Evolutionary conservation across 495 filamentous ascomycete genomes (phyloP).

Genomic region (Lasiosphaeria miniovina): DNA sequence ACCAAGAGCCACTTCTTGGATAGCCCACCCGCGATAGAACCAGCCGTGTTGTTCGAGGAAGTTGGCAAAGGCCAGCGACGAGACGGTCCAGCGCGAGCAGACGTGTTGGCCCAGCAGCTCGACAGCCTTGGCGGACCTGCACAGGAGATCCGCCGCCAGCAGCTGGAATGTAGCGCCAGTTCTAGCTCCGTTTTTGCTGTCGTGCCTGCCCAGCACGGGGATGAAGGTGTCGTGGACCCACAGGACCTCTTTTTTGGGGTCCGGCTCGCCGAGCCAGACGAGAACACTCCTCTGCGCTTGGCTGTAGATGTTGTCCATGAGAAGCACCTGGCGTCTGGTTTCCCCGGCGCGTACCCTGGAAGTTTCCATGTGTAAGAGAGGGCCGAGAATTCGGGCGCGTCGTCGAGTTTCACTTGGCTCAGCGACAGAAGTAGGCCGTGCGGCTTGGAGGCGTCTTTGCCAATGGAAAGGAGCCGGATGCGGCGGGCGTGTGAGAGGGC

Average conservation of each 20-base stretch:
- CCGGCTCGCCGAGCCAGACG: background rate
- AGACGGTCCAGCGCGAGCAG: slow-evolving; percentile 1
- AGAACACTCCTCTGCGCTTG: background rate
- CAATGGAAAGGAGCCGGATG: background rate
- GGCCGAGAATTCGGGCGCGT: background rate
- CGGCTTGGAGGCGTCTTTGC: background rate
- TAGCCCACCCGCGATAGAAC: slow-evolving; percentile 1
- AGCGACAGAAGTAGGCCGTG: background rate
- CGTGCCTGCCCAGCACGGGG: background rate
- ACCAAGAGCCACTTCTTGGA: slow-evolving; percentile 2
- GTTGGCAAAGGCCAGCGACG: slow-evolving; percentile 4
- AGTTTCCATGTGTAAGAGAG: background rate
- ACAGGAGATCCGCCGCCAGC: background rate
- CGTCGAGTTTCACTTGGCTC: background rate
- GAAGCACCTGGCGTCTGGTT: background rate
- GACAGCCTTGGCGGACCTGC: background rate
- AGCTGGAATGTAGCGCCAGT: background rate
- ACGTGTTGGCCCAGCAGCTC: background rate
- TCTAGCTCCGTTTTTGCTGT: background rate
- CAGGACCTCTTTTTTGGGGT: background rate
- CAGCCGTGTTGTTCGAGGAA: slow-evolving; percentile 5
- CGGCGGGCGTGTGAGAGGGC: background rate
- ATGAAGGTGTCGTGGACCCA: slow-evolving; percentile 7
- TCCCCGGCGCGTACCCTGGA: background rate
- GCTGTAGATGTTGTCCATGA: background rate